Conservation (phyloP, 2,329 filamentous ascomycete species). For the Neonectria faginata region DNA sequence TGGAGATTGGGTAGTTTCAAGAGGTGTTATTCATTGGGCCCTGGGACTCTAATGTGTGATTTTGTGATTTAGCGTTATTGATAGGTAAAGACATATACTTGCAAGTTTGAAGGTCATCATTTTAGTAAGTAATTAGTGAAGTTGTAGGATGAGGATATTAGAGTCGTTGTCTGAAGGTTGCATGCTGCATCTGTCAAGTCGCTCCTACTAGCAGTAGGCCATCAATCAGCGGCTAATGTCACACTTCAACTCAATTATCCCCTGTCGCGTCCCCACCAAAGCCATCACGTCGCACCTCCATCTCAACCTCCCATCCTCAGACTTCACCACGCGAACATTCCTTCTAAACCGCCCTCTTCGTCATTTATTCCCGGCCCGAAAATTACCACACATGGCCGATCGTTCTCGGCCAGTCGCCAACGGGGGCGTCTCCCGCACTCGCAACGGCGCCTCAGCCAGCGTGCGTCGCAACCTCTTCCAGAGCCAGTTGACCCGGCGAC, state of each 20-base stretch:
- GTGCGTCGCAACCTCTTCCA: conserved; percentile 67
- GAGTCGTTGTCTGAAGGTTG: not conserved
- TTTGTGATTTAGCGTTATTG: conserved; percentile 29
- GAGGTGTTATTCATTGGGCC: conserved; percentile 1
- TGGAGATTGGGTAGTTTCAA: conserved; percentile 5
- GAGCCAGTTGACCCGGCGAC: conserved; percentile 67
- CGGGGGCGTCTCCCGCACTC: conserved; percentile 31
- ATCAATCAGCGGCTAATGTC: conserved; percentile 8
- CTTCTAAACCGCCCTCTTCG: conserved; percentile 11
- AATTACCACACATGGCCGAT: conserved; percentile 38
- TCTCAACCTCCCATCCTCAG: conserved; percentile 19
- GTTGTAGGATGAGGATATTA: not conserved
- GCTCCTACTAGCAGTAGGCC: not conserved
- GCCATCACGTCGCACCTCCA: conserved; percentile 36
- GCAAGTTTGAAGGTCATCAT: not conserved
- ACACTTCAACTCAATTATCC: conserved; percentile 6
- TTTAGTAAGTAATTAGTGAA: not conserved
- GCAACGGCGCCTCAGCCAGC: conserved; percentile 32
- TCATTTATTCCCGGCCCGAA: not conserved
- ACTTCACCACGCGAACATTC: conserved; percentile 18
- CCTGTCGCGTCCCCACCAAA: conserved; percentile 38
- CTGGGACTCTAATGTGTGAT: conserved; percentile 6
- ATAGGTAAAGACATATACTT: conserved; percentile 16
- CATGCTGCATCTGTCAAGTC: not conserved
- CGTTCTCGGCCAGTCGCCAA: conserved; percentile 39